A percentile compares a stretch with the other conserved stretches of the same genome.
Evolutionary conservation across 805 yeast species (phyloP).

Genomic region (Metschnikowia dekortorum): DNA sequence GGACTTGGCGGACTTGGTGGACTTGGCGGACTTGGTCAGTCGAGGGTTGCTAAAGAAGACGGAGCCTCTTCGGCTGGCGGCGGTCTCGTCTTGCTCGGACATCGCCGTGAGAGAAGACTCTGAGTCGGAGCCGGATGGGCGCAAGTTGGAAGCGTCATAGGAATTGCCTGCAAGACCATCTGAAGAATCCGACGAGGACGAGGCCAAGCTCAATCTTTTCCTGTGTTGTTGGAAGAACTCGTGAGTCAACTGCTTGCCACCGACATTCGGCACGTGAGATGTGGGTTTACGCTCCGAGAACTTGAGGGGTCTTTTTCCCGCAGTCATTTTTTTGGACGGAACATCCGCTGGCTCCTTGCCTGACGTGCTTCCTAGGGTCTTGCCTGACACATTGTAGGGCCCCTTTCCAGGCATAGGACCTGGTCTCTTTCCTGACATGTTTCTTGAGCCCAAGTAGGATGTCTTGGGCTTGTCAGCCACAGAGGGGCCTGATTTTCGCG

Average conservation of each 20-base stretch:
- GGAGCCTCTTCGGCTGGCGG: slow-evolving; percentile 13
- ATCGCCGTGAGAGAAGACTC: slow-evolving; percentile 42
- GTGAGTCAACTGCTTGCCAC: slow-evolving; percentile 33
- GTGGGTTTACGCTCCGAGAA: slow-evolving; percentile 13
- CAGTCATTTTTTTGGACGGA: background rate
- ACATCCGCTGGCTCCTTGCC: background rate
- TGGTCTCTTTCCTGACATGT: background rate
- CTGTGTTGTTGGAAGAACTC: slow-evolving; percentile 12
- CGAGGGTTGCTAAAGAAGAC: slow-evolving; percentile 8
- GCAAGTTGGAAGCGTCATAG: background rate
- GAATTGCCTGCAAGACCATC: slow-evolving; percentile 17
- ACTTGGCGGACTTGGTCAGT: background rate
- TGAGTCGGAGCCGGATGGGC: slow-evolving; percentile 21
- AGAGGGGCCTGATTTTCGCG: slow-evolving; percentile 21
- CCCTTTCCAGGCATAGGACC: too few species aligned
- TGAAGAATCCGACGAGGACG: slow-evolving; percentile 26
- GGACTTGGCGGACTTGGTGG: slow-evolving; percentile 9
- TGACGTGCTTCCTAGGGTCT: background rate
- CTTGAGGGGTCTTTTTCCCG: background rate
- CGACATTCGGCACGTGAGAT: slow-evolving; percentile 14
- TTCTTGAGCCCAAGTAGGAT: background rate
- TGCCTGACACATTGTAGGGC: too few species aligned
- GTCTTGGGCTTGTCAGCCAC: slow-evolving; percentile 2
- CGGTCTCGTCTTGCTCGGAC: slow-evolving; percentile 17
- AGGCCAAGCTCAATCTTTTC: slow-evolving; percentile 34